Evolutionary conservation across 805 yeast species (phyloP).

Genomic region (Metschnikowia aberdeeniae): DNA sequence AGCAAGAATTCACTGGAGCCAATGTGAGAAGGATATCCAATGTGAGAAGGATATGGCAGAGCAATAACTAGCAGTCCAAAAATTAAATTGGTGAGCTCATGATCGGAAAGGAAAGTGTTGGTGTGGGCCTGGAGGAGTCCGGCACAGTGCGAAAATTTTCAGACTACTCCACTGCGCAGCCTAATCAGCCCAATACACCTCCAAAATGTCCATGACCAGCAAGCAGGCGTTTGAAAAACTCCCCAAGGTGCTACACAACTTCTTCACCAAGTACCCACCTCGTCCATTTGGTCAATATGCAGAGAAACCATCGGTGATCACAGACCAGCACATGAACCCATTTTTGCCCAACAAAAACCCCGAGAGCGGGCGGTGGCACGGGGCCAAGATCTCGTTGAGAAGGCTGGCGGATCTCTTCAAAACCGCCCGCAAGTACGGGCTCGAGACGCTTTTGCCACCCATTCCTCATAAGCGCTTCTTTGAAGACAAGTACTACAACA

Average conservation of each 20-base stretch:
- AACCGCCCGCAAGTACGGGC: slow-evolving; percentile 76
- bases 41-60: too few species aligned
- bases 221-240: slow-evolving; percentile 53
- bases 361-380: slow-evolving; percentile 70
- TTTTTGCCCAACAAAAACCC: slow-evolving; percentile 83
- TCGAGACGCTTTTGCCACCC: slow-evolving; percentile 71
- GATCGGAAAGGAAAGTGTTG: too few species aligned
- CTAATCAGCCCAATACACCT: not conserved
- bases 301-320: slow-evolving; percentile 57
- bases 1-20: too few species aligned
- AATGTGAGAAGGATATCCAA: too few species aligned
- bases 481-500: slow-evolving; percentile 68
- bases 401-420: slow-evolving; percentile 81
- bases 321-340: slow-evolving; percentile 76
- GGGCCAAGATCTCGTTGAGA: slow-evolving; percentile 74
- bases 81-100: too few species aligned
- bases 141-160: slow-evolving; percentile 16
- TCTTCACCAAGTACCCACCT: slow-evolving; percentile 83
- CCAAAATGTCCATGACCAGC: slow-evolving; percentile 26
- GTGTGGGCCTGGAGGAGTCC: not conserved
- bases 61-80: too few species aligned
- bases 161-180: slow-evolving; percentile 1
- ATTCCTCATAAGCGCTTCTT: slow-evolving; percentile 66
- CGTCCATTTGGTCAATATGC: slow-evolving; percentile 68
- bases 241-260: slow-evolving; percentile 65